Conservation (phyloP, 1,139 yeast genomes). For the Suhomyces atakaporum region DNA sequence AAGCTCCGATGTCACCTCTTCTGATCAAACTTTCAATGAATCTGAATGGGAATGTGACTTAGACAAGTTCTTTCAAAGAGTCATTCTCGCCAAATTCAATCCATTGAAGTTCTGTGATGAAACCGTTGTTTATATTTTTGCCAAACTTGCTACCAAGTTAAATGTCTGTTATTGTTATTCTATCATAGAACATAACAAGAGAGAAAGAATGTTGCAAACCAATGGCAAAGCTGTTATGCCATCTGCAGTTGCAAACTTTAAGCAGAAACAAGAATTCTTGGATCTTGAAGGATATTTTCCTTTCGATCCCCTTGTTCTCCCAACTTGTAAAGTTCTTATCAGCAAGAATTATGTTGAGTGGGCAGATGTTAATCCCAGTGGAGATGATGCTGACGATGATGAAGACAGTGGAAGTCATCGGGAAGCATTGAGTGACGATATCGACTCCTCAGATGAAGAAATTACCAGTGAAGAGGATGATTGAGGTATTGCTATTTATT, state of each 20-base stretch:
- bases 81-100: conserved; percentile 84
- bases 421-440: conserved; percentile 33
- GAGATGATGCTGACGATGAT: conserved; percentile 65
- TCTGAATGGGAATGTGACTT: conserved; percentile 78
- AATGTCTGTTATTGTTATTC: conserved; percentile 93
- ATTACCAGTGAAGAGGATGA: conserved; percentile 21
- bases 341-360: conserved; percentile 70
- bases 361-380: conserved; percentile 53
- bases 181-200: conserved; percentile 85
- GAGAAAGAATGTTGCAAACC: conserved; percentile 54
- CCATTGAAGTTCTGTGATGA: conserved; percentile 93
- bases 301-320: conserved; percentile 85
- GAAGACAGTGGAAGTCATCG: conserved; percentile 47
- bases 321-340: conserved; percentile 53
- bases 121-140: conserved; percentile 91
- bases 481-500: conserved; percentile 2
- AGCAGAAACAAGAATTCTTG: conserved; percentile 72
- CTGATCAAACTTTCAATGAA: conserved; percentile 21
- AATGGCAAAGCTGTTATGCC: conserved; percentile 30
- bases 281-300: conserved; percentile 94
- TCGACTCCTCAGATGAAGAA: conserved; percentile 31
- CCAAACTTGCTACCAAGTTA: conserved; percentile 86
- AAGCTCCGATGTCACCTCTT: conserved; percentile 18
- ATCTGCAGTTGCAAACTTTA: conserved; percentile 43
- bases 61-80: conserved; percentile 84